phyloP scores from a whole-genome alignment of 805 yeast species.

The Wickerhamiella azyma region DNA sequence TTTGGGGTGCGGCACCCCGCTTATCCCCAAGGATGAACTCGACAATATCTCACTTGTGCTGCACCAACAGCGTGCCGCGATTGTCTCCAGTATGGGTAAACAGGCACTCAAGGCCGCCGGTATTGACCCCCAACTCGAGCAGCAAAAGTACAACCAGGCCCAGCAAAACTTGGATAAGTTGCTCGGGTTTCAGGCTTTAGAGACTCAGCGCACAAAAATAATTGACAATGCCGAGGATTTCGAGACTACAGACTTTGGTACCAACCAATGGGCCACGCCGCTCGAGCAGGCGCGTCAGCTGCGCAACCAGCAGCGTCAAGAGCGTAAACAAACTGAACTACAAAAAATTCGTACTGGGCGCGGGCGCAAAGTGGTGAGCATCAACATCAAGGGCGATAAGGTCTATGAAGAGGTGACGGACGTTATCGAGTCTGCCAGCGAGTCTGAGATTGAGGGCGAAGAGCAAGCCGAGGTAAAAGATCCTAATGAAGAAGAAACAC shows the following conservation, averaged over 20 bases:
- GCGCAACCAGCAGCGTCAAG: slow-evolving; percentile 68
- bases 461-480: neutral
- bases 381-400: slow-evolving; percentile 70
- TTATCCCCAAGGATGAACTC: slow-evolving; percentile 52
- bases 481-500: neutral
- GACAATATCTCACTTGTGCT: slow-evolving; percentile 41
- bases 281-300: slow-evolving; percentile 77
- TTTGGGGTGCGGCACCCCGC: slow-evolving; percentile 58
- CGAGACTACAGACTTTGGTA: slow-evolving; percentile 43
- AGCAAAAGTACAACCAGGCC: slow-evolving; percentile 40
- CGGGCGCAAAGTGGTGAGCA: slow-evolving; percentile 60
- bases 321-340: slow-evolving; percentile 43
- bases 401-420: slow-evolving; percentile 46
- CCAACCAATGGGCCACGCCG: slow-evolving; percentile 68
- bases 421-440: slow-evolving; percentile 10
- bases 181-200: slow-evolving; percentile 67
- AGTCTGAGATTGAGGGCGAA: neutral
- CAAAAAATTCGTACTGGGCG: slow-evolving; percentile 53
- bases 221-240: slow-evolving; percentile 89
- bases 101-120: slow-evolving; percentile 29
- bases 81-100: slow-evolving; percentile 25
- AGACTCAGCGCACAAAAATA: slow-evolving; percentile 80
- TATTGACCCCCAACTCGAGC: slow-evolving; percentile 21
- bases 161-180: slow-evolving; percentile 60
- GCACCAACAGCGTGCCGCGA: slow-evolving; percentile 37